A percentile compares a stretch with the other conserved stretches of the same genome.
These are phyloP conservation scores for Penicillium polonicum DNA, from an alignment of 2,329 filamentous ascomycete genomes.

Conservation along the genomic window DNA sequence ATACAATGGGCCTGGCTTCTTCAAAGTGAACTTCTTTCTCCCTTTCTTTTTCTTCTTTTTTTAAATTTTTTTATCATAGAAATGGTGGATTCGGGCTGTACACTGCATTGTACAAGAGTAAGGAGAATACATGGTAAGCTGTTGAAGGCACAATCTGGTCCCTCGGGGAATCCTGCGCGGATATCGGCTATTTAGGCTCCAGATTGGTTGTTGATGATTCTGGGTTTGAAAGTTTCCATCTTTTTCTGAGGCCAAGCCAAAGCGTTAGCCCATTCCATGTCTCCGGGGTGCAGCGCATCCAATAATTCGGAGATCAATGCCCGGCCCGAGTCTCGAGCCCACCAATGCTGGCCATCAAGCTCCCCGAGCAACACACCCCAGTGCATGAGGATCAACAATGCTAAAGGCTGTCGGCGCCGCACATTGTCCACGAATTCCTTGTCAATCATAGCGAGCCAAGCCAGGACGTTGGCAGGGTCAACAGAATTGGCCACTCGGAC, in stretches of 20 bases:
- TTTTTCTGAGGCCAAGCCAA: conserved; percentile 33
- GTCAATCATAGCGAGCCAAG: conserved; percentile 35
- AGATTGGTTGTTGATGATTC: not conserved
- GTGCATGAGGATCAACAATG: conserved; percentile 37
- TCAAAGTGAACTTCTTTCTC: too few relatives aligned
- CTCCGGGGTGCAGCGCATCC: conserved; percentile 19
- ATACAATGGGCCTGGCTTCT: too few relatives aligned
- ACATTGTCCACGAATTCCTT: conserved; percentile 35
- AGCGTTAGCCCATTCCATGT: conserved; percentile 28
- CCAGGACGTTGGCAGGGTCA: conserved; percentile 34
- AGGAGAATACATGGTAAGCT: not conserved
- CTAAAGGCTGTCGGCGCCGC: conserved; percentile 30
- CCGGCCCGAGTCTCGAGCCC: conserved; percentile 35
- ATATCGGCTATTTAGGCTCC: not conserved
- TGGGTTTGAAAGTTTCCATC: conserved; percentile 8
- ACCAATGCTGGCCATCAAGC: conserved; percentile 36
- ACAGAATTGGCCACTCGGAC: conserved; percentile 21
- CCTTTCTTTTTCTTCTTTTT: too few relatives aligned
- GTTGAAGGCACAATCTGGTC: too few relatives aligned
- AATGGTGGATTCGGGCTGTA: too few relatives aligned
- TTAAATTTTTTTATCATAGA: too few relatives aligned
- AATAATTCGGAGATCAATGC: conserved; percentile 32
- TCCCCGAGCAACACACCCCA: conserved; percentile 37
- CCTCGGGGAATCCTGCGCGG: too few relatives aligned
- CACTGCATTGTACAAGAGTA: too few relatives aligned